Evolutionary conservation across 352 stramenopile species (phyloP).

Genomic region (Phytophthora litchii): DNA sequence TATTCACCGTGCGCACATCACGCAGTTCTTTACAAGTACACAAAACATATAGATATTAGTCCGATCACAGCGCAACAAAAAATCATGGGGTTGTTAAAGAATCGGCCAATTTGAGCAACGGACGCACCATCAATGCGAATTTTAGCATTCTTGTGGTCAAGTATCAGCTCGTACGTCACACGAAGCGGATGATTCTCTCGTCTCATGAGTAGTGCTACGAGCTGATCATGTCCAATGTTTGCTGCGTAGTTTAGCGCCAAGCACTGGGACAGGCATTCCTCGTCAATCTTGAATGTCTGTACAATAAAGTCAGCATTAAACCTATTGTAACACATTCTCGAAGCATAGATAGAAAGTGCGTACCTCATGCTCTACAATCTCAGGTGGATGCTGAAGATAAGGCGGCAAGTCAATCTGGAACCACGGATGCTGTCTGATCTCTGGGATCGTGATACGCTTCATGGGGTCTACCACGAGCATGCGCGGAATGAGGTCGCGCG

Average conservation of each 20-base stretch:
- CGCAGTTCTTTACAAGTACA: slow-evolving; percentile 54
- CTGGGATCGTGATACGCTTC: slow-evolving; percentile 98
- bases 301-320: slow-evolving; percentile 8
- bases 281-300: slow-evolving; percentile 82
- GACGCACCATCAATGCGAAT: slow-evolving; percentile 88
- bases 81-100: too few species aligned
- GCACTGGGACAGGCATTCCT: slow-evolving; percentile 71
- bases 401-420: slow-evolving; percentile 98
- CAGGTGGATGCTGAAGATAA: slow-evolving; percentile 96
- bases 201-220: slow-evolving; percentile 59
- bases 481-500: slow-evolving; percentile 96
- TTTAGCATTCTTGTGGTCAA: slow-evolving; percentile 98
- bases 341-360: too few species aligned
- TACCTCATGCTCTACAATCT: slow-evolving; percentile 96
- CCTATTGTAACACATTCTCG: too few species aligned
- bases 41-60: too few species aligned
- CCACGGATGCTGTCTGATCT: slow-evolving; percentile 98
- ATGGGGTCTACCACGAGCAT: slow-evolving; percentile 99
- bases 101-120: not conserved
- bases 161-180: slow-evolving; percentile 97
- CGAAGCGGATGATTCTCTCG: slow-evolving; percentile 82
- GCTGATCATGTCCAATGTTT: slow-evolving; percentile 60
- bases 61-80: too few species aligned
- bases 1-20: slow-evolving; percentile 70
- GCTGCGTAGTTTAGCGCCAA: slow-evolving; percentile 58